These are phyloP conservation scores for Lasiosphaeria hispida DNA, from an alignment of 495 filamentous ascomycete species.

Conservation along the genomic window DNA sequence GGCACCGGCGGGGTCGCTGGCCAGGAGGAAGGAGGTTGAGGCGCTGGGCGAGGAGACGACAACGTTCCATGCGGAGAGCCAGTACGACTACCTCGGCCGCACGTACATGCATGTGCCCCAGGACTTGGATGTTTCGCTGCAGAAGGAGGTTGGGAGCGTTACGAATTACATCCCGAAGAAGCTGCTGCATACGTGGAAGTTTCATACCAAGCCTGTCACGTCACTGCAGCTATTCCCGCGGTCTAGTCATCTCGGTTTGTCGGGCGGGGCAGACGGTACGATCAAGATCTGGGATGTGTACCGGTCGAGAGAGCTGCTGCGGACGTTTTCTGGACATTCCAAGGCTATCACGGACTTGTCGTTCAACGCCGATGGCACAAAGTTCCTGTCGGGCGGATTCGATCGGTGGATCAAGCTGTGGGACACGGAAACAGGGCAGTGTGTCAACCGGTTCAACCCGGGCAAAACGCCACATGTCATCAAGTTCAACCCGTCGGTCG, in stretches of 20 bases:
- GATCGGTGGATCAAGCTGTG: conserved; percentile 95
- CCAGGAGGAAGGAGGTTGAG: conserved; percentile 56
- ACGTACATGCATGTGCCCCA: conserved; percentile 97
- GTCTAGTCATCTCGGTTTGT: conserved; percentile 84
- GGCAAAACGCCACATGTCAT: conserved; percentile 95
- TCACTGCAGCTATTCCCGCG: conserved; percentile 83
- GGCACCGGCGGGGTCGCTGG: conserved; percentile 55
- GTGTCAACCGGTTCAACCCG: conserved; percentile 79
- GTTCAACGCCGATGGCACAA: conserved; percentile 77
- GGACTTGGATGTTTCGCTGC: conserved; percentile 85
- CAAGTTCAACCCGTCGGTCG: conserved; percentile 78
- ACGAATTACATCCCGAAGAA: conserved; percentile 96
- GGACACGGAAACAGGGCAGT: conserved; percentile 94
- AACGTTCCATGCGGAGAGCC: conserved; percentile 79
- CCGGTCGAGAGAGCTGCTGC: conserved; percentile 79
- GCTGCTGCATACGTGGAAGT: conserved; percentile 82
- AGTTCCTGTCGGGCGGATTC: conserved; percentile 89
- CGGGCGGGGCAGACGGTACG: conserved; percentile 79
- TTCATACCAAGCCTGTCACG: conserved; percentile 80
- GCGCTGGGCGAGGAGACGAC: conserved; percentile 68
- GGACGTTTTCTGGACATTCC: conserved; percentile 84
- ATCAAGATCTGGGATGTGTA: conserved; percentile 96
- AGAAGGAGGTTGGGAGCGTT: conserved; percentile 70
- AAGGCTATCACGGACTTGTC: conserved; percentile 88
- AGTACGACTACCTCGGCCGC: conserved; percentile 87